These are phyloP conservation scores for Mycena pura DNA, from an alignment of 768 basidiomycete genomes.

Conservation along the genomic window DNA sequence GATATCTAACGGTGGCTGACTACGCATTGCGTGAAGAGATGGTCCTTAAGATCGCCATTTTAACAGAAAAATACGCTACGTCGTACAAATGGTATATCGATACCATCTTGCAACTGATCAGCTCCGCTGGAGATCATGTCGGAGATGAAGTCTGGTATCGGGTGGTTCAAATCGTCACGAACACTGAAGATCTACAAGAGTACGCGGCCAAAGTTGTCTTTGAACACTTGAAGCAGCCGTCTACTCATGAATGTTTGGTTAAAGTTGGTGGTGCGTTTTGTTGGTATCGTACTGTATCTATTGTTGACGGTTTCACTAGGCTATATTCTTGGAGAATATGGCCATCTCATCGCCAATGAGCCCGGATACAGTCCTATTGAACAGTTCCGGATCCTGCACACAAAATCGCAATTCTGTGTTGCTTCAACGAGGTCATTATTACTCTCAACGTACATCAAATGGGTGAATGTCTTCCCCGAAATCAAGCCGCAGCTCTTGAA, in stretches of 20 bases:
- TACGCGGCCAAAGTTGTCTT: slow-evolving; percentile 95
- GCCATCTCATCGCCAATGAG: slow-evolving; percentile 96
- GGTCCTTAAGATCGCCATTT: slow-evolving; percentile 97
- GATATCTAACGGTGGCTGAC: slow-evolving; percentile 95
- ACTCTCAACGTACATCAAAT: slow-evolving; percentile 98
- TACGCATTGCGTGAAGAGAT: slow-evolving; percentile 97
- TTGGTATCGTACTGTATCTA: neutral
- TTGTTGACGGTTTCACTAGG: slow-evolving; percentile 50
- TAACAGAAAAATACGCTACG: slow-evolving; percentile 98
- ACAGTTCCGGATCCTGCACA: slow-evolving; percentile 91
- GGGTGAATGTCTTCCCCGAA: slow-evolving; percentile 99
- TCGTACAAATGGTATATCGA: slow-evolving; percentile 99
- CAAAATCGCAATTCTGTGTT: slow-evolving; percentile 93
- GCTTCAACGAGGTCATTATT: slow-evolving; percentile 92
- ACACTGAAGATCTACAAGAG: slow-evolving; percentile 96
- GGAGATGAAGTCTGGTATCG: slow-evolving; percentile 99
- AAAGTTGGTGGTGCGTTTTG: slow-evolving; percentile 85
- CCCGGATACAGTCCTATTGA: slow-evolving; percentile 91
- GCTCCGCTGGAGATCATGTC: slow-evolving; percentile 96
- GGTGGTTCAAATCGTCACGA: slow-evolving; percentile 97
- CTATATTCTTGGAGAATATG: slow-evolving; percentile 97
- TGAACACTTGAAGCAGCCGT: slow-evolving; percentile 84
- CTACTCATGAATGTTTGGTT: slow-evolving; percentile 91
- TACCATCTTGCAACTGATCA: slow-evolving; percentile 94
- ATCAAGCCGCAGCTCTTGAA: slow-evolving; percentile 93